Evolutionary conservation across 495 filamentous ascomycete species (phyloP).

Genomic region (Pyrenula aspistea): DNA sequence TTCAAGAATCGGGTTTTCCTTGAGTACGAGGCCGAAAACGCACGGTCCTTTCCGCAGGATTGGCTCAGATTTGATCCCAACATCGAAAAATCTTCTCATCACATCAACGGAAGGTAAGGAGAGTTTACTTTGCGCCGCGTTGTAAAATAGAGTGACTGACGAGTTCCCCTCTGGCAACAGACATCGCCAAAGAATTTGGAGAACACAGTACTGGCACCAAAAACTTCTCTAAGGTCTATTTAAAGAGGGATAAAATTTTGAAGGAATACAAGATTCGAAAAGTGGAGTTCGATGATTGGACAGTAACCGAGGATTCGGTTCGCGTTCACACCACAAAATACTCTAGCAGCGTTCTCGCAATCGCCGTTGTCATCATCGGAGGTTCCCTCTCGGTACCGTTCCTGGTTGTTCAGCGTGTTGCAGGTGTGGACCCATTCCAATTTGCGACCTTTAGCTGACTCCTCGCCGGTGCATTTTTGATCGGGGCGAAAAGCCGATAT

Average conservation of each 20-base stretch:
- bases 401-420: slow-evolving; percentile 10
- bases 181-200: slow-evolving; percentile 3
- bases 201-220: neutral
- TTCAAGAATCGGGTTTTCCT: neutral
- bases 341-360: slow-evolving; percentile 6
- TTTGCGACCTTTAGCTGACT: slow-evolving; percentile 21
- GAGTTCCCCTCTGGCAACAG: neutral
- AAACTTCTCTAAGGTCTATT: neutral
- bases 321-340: slow-evolving; percentile 5
- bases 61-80: neutral
- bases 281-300: slow-evolving; percentile 8
- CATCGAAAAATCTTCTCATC: neutral
- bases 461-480: slow-evolving; percentile 16
- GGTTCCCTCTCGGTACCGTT: slow-evolving; percentile 11
- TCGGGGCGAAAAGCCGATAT: slow-evolving; percentile 15
- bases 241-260: neutral
- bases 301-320: slow-evolving; percentile 6
- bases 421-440: slow-evolving; percentile 23
- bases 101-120: neutral
- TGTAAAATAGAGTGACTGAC: neutral
- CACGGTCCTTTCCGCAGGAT: neutral
- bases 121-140: neutral
- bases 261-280: neutral
- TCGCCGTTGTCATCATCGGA: slow-evolving; percentile 3
- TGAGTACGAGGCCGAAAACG: neutral